Evolutionary conservation across 2,329 filamentous ascomycete genomes (phyloP).

Genomic region (Ilyonectria destructans): DNA sequence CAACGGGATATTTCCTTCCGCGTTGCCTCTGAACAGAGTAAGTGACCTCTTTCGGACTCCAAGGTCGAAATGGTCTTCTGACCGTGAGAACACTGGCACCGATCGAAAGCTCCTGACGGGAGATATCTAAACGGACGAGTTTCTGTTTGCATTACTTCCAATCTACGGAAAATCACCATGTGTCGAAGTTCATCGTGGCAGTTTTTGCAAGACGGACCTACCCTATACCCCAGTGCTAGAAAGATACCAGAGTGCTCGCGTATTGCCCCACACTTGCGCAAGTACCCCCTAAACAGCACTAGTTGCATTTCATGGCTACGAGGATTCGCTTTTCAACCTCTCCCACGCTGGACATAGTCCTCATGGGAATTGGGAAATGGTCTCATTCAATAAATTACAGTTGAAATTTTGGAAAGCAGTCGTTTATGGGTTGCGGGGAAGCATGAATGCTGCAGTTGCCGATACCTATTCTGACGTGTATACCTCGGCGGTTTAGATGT

Average conservation of each 20-base stretch:
- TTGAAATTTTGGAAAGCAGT: not conserved
- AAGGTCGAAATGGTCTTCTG: not conserved
- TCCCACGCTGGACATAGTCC: not conserved
- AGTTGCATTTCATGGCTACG: not conserved
- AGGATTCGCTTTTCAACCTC: not conserved
- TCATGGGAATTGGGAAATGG: not conserved
- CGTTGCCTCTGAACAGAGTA: too few relatives aligned
- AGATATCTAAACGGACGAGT: not conserved
- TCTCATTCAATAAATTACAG: not conserved
- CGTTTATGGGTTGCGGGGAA: not conserved
- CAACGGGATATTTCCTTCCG: not conserved
- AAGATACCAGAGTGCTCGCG: not conserved
- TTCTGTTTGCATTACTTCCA: not conserved
- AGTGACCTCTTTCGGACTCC: not conserved
- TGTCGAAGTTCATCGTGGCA: not conserved
- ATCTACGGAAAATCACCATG: not conserved
- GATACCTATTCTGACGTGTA: not conserved
- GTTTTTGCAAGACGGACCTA: not conserved
- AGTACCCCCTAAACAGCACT: not conserved
- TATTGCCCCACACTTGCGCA: not conserved
- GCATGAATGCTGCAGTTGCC: not conserved
- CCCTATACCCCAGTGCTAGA: not conserved
- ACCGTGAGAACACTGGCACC: not conserved
- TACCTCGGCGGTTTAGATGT: not conserved
- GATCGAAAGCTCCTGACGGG: not conserved